A percentile compares a stretch with the other conserved stretches of the same genome.
These are phyloP conservation scores for Schizochytrium sp. DNA, from an alignment of 108 stramenopile species.

Conservation along the genomic window DNA sequence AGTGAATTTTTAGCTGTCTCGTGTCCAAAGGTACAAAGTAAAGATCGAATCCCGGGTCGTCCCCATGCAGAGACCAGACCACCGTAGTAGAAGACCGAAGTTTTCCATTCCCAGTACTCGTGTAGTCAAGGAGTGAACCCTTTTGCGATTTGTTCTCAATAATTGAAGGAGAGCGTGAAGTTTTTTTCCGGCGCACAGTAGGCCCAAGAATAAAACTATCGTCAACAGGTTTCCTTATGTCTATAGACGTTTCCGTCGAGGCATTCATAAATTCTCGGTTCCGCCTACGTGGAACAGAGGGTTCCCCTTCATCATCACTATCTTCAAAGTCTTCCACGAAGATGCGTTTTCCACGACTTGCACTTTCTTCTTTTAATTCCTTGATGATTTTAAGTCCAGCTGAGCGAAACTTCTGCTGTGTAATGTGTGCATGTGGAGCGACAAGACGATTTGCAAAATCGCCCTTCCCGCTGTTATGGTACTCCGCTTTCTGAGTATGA, in stretches of 20 bases:
- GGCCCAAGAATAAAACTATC: not conserved
- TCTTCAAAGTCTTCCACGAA: slow-evolving; percentile 54
- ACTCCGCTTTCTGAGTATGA: not conserved
- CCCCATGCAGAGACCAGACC: slow-evolving; percentile 22
- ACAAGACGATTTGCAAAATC: not conserved
- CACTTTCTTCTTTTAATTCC: not conserved
- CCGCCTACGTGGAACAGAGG: not conserved
- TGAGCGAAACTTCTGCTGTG: slow-evolving; percentile 25
- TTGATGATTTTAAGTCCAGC: slow-evolving; percentile 1
- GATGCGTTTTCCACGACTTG: not conserved
- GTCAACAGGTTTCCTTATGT: not conserved
- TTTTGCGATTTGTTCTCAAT: not conserved
- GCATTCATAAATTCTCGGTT: not conserved
- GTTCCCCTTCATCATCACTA: slow-evolving; percentile 52
- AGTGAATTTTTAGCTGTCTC: slow-evolving; percentile 36
- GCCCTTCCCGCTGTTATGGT: not conserved
- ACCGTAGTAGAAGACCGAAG: not conserved
- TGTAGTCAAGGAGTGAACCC: slow-evolving; percentile 39
- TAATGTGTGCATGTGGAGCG: slow-evolving; percentile 28
- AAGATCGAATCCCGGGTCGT: not conserved
- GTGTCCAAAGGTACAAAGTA: slow-evolving; percentile 37
- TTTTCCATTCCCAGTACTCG: not conserved
- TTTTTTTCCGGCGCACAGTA: not conserved
- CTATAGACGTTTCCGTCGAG: not conserved
- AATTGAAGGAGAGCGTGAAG: not conserved